Evolutionary conservation across 345 rosid genomes (phyloP), one percentile per base, ranked within the genome.

Genomic region (Eucalyptus sp.): DNA sequence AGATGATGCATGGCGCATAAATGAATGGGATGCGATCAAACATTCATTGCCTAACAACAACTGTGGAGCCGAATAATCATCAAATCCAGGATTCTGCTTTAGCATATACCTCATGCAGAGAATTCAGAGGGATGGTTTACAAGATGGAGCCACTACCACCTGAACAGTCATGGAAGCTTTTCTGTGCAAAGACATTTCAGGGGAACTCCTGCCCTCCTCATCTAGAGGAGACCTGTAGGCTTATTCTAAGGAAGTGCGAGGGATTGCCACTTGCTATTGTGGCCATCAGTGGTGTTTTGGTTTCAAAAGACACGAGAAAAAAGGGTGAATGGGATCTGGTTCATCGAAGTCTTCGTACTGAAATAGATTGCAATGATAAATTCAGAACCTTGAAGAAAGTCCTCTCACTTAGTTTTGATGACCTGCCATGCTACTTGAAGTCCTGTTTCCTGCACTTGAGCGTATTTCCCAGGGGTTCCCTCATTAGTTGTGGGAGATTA

Each of bases 211-310:
- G 94, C 66, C 94, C 94, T 44, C 24, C 90, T 20, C 68, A 92
- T 58, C 64, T 93, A 29, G 91, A 90, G 86, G 90, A 90, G 33
- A 84, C 91, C 11, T 92, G 92, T 20, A 62, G 37, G 37, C 60
- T 48, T 2, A 92, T 93, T 71, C 86, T 92, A 86, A 86, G 79
- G 49, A 93, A 90, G 18, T 93, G 95, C 25, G 92, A 87, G 48
- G 95, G 94, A 13, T 50, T 93, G 17, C 94, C 94, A 7, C 92
- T 93, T 43, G 94, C 95, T 31, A 92, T 93, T 12, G 93, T 92
- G 58, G 95, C 94, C 22, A 91, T 93, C 52, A 90, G 95, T 31
- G 95, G 94, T 10, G 93, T 91, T 66, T 41, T 93, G 88, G 91
- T 93, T 13, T 58, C 93, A 6, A 91, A 90, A 81, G 89, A 91